phyloP scores from a whole-genome alignment of 495 filamentous ascomycete species.

The Neurospora sublineolata region DNA sequence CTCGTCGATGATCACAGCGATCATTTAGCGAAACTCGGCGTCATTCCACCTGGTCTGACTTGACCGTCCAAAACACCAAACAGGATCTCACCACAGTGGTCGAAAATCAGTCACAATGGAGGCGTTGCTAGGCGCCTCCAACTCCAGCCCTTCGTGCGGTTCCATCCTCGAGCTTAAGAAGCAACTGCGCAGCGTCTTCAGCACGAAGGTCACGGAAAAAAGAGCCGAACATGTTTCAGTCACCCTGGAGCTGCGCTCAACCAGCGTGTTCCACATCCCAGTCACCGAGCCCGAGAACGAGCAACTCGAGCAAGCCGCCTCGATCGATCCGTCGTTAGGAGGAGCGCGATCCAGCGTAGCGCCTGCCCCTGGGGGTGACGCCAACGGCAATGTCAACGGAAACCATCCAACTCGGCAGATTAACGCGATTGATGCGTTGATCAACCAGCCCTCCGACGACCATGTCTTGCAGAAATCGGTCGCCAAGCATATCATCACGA shows the following conservation, averaged over 20 bases:
- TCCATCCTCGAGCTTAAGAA: conserved; percentile 30
- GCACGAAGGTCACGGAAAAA: conserved; percentile 23
- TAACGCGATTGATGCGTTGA: conserved; percentile 26
- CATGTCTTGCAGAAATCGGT: conserved; percentile 31
- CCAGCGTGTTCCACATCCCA: conserved; percentile 24
- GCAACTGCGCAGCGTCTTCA: conserved; percentile 24
- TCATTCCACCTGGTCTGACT: background rate
- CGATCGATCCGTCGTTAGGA: conserved; percentile 18
- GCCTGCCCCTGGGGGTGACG: background rate
- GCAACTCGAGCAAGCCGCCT: conserved; percentile 13
- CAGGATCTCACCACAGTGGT: background rate
- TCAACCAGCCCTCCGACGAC: conserved; percentile 31
- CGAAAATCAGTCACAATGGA: conserved; percentile 20
- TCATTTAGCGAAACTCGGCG: background rate
- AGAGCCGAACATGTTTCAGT: conserved; percentile 30
- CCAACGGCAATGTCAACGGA: background rate
- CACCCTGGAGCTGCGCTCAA: conserved; percentile 28
- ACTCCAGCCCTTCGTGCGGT: conserved; percentile 21
- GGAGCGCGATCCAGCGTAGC: conserved; percentile 8
- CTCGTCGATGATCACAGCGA: background rate
- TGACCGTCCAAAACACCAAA: background rate
- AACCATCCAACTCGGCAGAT: conserved; percentile 10
- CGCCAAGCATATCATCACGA: conserved; percentile 27
- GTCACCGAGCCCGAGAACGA: conserved; percentile 21
- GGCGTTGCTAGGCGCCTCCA: conserved; percentile 20